phyloP scores from a whole-genome alignment of 108 stramenopile species.

The Skeletonema tropicum region DNA sequence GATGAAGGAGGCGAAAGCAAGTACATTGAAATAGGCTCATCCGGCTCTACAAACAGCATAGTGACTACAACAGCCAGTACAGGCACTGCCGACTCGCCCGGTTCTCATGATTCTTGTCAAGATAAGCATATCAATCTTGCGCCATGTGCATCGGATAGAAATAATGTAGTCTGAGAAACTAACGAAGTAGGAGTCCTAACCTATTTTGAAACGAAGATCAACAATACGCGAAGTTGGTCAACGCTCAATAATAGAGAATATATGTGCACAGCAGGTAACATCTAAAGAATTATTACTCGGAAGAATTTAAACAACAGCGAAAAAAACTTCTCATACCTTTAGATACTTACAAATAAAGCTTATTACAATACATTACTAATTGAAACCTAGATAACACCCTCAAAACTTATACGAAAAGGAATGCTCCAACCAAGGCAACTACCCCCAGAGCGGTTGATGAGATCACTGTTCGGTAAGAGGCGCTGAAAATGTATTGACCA shows the following conservation, averaged over 20 bases:
- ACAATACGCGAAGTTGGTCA: not conserved
- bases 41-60: not conserved
- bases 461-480: conserved; percentile 5
- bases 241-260: no score
- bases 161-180: not conserved
- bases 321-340: no score
- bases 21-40: not conserved
- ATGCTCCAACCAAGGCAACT: conserved; percentile 4
- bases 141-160: not conserved
- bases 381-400: conserved; percentile 18
- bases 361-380: not conserved
- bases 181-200: not conserved
- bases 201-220: not conserved
- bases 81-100: not conserved
- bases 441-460: not conserved
- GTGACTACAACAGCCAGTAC: not conserved
- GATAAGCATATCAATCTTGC: not conserved
- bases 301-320: no score
- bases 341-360: no score
- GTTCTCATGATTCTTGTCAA: not conserved
- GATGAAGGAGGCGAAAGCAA: not conserved
- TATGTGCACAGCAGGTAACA: no score
- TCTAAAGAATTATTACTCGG: no score
- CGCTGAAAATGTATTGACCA: not conserved
- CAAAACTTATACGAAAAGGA: conserved; percentile 4